These are phyloP conservation scores for Ambrosiella cleistominuta DNA, from an alignment of 2,329 filamentous ascomycete genomes.

Conservation along the genomic window DNA sequence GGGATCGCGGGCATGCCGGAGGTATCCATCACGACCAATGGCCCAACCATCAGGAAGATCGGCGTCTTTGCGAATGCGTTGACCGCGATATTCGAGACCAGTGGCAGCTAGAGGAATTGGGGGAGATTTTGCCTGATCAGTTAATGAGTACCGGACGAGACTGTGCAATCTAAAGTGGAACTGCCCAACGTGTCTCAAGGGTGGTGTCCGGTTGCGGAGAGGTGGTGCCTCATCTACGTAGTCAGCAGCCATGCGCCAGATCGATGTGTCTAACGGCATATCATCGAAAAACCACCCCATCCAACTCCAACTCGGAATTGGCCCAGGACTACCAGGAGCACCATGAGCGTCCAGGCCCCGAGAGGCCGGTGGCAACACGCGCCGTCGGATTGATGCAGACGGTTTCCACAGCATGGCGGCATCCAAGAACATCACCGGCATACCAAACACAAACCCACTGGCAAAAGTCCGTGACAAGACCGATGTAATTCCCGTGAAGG, in stretches of 20 bases:
- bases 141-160: constrained; percentile 24
- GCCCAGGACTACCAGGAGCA: constrained; percentile 18
- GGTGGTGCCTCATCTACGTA: constrained; percentile 24
- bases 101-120: constrained; percentile 20
- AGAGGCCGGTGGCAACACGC: constrained; percentile 11
- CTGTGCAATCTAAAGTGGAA: constrained; percentile 24
- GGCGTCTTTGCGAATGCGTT: constrained; percentile 20
- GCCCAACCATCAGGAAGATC: constrained; percentile 24
- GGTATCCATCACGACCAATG: constrained; percentile 20
- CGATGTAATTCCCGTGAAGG: constrained; percentile 26
- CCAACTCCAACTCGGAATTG: constrained; percentile 30
- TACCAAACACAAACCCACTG: constrained; percentile 28
- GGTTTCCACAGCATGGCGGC: constrained; percentile 28
- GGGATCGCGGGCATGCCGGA: constrained; percentile 25
- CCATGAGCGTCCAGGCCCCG: not conserved
- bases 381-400: constrained; percentile 24
- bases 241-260: constrained; percentile 28
- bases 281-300: constrained; percentile 31
- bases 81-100: constrained; percentile 24
- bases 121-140: constrained; percentile 19
- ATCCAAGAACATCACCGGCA: constrained; percentile 30
- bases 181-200: constrained; percentile 22
- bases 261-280: constrained; percentile 24
- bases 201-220: constrained; percentile 18
- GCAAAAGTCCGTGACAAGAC: constrained; percentile 25